These are phyloP conservation scores for Chlamydomonas reinhardtii DNA, from an alignment of 163 green algal genomes.

Conservation along the genomic window DNA sequence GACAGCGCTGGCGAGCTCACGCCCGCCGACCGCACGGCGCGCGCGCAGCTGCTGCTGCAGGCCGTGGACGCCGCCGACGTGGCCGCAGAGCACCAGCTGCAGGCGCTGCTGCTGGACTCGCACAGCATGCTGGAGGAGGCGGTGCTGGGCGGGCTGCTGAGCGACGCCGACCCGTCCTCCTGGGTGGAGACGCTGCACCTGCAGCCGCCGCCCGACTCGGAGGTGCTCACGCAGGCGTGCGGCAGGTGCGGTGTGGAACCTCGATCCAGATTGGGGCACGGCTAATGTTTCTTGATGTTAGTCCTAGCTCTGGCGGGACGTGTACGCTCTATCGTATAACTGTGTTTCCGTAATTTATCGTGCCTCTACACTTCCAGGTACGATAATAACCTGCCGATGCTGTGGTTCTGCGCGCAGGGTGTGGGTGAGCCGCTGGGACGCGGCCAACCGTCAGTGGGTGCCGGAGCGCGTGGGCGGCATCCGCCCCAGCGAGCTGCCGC, in stretches of 20 bases:
- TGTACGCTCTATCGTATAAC: too few relatives aligned
- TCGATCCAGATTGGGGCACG: too few relatives aligned
- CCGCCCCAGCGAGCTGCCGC: slow-evolving; percentile 22
- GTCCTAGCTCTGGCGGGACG: too few relatives aligned
- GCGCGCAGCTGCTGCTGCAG: too few relatives aligned
- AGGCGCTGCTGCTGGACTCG: neutral
- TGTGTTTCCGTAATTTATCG: too few relatives aligned
- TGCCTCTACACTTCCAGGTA: too few relatives aligned
- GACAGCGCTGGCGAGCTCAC: slow-evolving; percentile 8
- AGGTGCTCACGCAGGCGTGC: slow-evolving; percentile 53
- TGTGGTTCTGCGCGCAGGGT: neutral
- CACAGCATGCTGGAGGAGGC: slow-evolving; percentile 32
- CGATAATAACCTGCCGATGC: too few relatives aligned
- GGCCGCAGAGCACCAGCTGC: neutral
- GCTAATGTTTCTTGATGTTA: too few relatives aligned
- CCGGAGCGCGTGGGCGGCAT: slow-evolving; percentile 33
- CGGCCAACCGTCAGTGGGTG: slow-evolving; percentile 4
- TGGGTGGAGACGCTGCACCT: slow-evolving; percentile 48
- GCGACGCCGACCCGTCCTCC: slow-evolving; percentile 17
- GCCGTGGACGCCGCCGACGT: too few relatives aligned
- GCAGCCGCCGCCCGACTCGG: slow-evolving; percentile 37
- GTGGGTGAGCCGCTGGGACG: slow-evolving; percentile 41
- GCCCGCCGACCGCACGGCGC: too few relatives aligned
- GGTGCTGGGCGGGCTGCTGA: slow-evolving; percentile 38
- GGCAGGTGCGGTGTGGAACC: slow-evolving; percentile 32